Percentiles rank a stretch among this genome's conserved stretches.
Evolutionary conservation across 768 basidiomycete genomes (phyloP).

Genomic region (Boletus subparvulus): DNA sequence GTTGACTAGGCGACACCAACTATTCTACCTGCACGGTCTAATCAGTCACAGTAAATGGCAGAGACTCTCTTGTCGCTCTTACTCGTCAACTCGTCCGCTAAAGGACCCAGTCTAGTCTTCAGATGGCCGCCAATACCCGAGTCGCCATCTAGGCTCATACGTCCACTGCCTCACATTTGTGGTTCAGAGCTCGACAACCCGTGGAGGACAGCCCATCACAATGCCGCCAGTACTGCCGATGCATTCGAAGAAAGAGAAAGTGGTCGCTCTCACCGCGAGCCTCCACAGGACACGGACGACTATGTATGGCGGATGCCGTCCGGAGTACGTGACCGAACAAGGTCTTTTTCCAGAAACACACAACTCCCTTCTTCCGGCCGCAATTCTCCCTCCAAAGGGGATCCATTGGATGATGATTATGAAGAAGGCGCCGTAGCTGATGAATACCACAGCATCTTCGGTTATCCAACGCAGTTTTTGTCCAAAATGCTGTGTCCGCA

Average conservation of each 20-base stretch:
- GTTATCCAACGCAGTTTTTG: conserved; percentile 78
- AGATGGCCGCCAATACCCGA: conserved; percentile 80
- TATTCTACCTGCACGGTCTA: not conserved
- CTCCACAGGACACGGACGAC: conserved; percentile 38
- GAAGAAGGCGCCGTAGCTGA: conserved; percentile 36
- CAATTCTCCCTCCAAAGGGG: conserved; percentile 50
- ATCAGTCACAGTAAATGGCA: conserved; percentile 32
- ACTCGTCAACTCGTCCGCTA: conserved; percentile 82
- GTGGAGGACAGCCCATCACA: conserved; percentile 64
- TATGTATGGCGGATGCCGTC: conserved; percentile 66
- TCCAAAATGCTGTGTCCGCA: conserved; percentile 80
- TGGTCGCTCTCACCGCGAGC: not conserved
- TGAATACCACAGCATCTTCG: conserved; percentile 72
- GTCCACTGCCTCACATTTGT: conserved; percentile 58
- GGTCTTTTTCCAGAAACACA: conserved; percentile 48
- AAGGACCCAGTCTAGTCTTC: conserved; percentile 75
- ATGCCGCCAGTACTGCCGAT: conserved; percentile 34
- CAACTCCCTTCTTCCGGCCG: conserved; percentile 49
- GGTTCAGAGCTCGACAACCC: conserved; percentile 63
- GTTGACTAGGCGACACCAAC: not conserved
- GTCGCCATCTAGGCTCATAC: conserved; percentile 64
- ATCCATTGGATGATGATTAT: conserved; percentile 35
- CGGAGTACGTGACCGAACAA: conserved; percentile 47
- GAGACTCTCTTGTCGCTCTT: conserved; percentile 79
- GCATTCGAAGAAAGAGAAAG: conserved; percentile 3